Percentiles rank a stretch among this genome's conserved stretches.
phyloP scores from a whole-genome alignment of 805 yeast genomes.

The Wickerhamiella spandovensis region DNA sequence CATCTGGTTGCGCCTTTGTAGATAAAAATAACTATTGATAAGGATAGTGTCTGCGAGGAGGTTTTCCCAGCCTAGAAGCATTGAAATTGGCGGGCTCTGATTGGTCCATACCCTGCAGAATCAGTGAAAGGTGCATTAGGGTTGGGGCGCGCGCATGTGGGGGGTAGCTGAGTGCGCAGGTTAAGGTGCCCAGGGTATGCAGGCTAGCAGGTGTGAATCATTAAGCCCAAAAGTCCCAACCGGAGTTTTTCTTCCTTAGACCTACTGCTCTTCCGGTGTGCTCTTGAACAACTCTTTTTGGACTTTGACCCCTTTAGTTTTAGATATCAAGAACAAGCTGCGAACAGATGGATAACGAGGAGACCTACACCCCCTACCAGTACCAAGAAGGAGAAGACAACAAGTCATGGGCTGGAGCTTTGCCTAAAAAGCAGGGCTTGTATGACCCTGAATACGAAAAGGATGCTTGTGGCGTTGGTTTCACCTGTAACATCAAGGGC shows the following conservation, averaged over 20 bases:
- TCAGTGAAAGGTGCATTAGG: background rate
- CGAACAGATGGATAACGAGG: background rate
- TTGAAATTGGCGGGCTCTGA: background rate
- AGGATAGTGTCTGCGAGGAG: background rate
- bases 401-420: constrained; percentile 81
- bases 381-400: constrained; percentile 70
- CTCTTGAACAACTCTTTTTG: background rate
- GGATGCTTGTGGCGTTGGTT: constrained; percentile 98
- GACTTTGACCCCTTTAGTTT: background rate
- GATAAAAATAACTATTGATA: background rate
- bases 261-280: background rate
- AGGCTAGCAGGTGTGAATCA: background rate
- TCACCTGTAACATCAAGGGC: constrained; percentile 90
- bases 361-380: constrained; percentile 29
- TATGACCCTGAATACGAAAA: constrained; percentile 89
- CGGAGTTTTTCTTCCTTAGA: background rate
- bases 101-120: background rate
- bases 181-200: background rate
- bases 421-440: constrained; percentile 78
- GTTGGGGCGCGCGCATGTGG: background rate
- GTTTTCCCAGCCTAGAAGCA: background rate
- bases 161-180: background rate
- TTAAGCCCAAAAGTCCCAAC: background rate
- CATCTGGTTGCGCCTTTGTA: background rate
- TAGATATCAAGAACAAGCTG: background rate